Evolutionary conservation across 31 red algal genomes (phyloP), one percentile per base, ranked within the genome.

Genomic region (Odonthalia washingtoniensis): DNA sequence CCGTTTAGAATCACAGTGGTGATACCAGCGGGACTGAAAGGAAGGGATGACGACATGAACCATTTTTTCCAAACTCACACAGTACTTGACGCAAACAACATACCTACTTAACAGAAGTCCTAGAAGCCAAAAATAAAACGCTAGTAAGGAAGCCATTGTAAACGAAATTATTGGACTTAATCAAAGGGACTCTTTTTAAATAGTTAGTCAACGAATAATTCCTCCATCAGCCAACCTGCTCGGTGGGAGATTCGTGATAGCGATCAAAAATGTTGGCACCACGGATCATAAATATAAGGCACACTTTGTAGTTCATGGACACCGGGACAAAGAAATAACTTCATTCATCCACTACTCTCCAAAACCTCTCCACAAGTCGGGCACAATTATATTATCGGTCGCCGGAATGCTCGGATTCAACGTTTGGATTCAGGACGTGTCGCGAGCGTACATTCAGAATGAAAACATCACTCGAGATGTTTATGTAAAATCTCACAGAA

Each of bases 221-320:
- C 18, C 21, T 27, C 43, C 40, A 17, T 26, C 39, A 6, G 82
- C 82, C 12, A 85, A 85, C 35, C 3, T 85, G 2, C 31, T 85
- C 16, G 43, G 66, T 3, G 66, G 36, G 3, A 9, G 82, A 21
- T 74, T 85, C 49, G 67, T 85, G 4, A 4, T 85, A 27, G 34
- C 82, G 3, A 85, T 74, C 36, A 85, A 72, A 35, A 74, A 85
- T 40, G 21, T 30, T 5, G 64, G 82, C 9, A 85, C 64, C 2
- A 31, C 72, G 17, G n/a, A 74, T 5, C 27, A 85, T 28, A 24
- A 49, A 3, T 87, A 65, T 72, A 87, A 87, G 42, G 72, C 73
- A 49, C 31, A 31, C 4, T 78, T 74, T 67, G 73, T 76, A 24
- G 70, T 78, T 1, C 84, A 87, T 46, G 84, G 73, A 40, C 73